These are phyloP conservation scores for Ganoderma leucocontextum DNA, from an alignment of 1,284 basidiomycete species.

Conservation along the genomic window DNA sequence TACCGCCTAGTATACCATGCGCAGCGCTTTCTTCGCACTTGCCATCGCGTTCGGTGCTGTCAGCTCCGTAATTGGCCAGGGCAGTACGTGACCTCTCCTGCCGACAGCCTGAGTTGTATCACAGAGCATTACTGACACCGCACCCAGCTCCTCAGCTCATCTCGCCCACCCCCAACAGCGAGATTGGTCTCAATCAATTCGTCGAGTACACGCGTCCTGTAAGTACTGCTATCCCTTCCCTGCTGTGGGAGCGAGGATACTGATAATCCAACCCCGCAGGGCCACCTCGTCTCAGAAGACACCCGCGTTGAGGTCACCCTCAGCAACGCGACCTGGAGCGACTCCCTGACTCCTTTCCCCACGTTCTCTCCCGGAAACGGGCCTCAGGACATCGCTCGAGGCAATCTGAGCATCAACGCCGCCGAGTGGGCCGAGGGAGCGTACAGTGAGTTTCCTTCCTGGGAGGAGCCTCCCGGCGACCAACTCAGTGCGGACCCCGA, in stretches of 20 bases:
- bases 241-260: not conserved
- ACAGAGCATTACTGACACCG: not conserved
- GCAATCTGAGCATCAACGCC: not conserved
- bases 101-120: not conserved
- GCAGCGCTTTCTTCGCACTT: not conserved
- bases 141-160: not conserved
- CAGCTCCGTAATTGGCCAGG: not conserved
- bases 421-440: not conserved
- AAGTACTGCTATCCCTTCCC: not conserved
- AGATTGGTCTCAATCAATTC: not conserved
- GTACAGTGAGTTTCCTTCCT: not conserved
- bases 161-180: not conserved
- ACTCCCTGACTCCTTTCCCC: not conserved
- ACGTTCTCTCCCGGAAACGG: not conserved
- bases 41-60: not conserved
- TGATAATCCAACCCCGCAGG: not conserved
- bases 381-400: not conserved
- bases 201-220: conserved; percentile 1
- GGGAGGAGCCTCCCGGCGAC: too few relatives aligned
- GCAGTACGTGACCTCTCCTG: not conserved
- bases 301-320: not conserved
- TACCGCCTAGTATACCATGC: not conserved
- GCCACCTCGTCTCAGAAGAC: not conserved
- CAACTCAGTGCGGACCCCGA: not conserved
- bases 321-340: not conserved